Evolutionary conservation across 495 filamentous ascomycete genomes (phyloP).

Genomic region (Usnea hakonensis): DNA sequence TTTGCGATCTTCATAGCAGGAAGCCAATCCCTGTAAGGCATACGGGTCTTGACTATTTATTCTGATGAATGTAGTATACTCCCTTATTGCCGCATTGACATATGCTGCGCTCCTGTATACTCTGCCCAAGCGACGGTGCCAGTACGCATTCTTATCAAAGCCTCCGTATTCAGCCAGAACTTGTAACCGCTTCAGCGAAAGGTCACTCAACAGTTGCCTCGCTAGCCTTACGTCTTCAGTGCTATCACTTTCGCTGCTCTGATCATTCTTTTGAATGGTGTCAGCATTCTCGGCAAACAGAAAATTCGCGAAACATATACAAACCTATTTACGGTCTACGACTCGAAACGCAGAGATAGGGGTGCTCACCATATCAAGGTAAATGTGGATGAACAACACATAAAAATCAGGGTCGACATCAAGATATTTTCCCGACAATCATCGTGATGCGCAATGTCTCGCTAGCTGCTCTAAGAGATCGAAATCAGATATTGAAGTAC

Average conservation of each 20-base stretch:
- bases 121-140: background rate
- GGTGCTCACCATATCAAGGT: background rate
- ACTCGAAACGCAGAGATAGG: background rate
- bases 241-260: background rate
- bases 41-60: background rate
- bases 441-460: background rate
- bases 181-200: background rate
- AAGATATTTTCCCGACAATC: background rate
- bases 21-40: background rate
- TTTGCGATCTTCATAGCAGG: background rate
- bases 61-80: background rate
- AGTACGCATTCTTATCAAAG: background rate
- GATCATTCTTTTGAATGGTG: background rate
- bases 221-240: background rate
- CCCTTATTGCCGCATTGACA: constrained; percentile 5
- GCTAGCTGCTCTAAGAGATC: background rate
- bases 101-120: background rate
- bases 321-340: background rate
- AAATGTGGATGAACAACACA: background rate
- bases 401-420: background rate
- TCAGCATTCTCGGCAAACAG: background rate
- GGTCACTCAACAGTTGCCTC: background rate
- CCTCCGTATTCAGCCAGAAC: background rate
- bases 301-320: too few relatives aligned
- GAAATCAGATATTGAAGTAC: background rate